These are phyloP conservation scores for Trypanosomatidae sp. DNA, from an alignment of 208 protist genomes.

Conservation along the genomic window DNA sequence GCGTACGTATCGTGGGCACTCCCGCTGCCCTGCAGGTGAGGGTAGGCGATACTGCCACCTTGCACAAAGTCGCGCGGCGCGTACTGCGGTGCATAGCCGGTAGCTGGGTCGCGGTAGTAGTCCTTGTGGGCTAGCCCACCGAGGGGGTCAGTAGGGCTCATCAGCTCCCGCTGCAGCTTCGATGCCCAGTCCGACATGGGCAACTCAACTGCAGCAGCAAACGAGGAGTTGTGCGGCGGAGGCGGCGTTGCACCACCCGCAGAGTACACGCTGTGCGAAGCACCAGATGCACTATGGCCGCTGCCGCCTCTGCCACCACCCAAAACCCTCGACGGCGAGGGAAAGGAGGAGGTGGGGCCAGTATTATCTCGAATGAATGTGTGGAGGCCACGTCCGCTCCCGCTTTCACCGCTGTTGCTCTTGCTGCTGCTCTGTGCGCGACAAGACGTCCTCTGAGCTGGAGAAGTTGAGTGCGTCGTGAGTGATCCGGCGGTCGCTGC, in stretches of 20 bases:
- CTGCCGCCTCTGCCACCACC: neutral
- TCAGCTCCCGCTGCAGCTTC: conserved; percentile 77
- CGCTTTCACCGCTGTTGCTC: conserved; percentile 1
- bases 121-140: conserved; percentile 84
- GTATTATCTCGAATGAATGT: conserved; percentile 24
- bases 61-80: conserved; percentile 83
- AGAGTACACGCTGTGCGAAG: neutral
- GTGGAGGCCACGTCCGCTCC: conserved; percentile 14
- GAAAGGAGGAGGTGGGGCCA: conserved; percentile 12
- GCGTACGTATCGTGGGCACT: conserved; percentile 28
- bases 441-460: neutral
- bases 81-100: conserved; percentile 80
- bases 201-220: neutral
- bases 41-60: conserved; percentile 66
- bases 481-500: neutral
- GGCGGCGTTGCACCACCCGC: neutral
- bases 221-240: neutral
- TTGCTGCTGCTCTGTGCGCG: conserved; percentile 23
- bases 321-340: neutral
- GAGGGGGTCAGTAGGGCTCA: conserved; percentile 66
- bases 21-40: conserved; percentile 33
- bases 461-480: neutral
- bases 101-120: conserved; percentile 81
- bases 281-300: neutral
- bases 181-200: conserved; percentile 50